Evolutionary conservation across 148 eudicot species (phyloP), one percentile per base, ranked within the genome.

Genomic region (Camellia japonica): DNA sequence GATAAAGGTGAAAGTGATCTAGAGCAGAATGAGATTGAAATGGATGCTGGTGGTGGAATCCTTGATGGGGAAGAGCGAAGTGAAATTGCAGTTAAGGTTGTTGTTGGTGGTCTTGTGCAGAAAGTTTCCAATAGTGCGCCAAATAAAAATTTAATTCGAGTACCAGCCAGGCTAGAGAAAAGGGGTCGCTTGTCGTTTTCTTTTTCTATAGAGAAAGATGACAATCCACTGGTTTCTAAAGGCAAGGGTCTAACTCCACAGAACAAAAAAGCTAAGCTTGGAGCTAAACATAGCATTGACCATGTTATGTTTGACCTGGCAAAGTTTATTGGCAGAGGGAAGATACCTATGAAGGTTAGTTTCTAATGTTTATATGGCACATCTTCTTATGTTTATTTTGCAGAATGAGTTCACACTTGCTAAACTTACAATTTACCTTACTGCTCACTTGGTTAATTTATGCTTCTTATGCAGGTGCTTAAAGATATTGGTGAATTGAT

Each of bases 301-400:
- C 65, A 79, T 84, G 87, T 94, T 75, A 85, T 94, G 89, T 86
- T 88, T 80, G 94, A 94, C 84, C 87, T 94, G 68, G 85, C 87
- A 74, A 94, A 87, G 83, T 86, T 86, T 73, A 83, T 90, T 82
- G 90, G 93, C 74, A 89, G 83, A 82, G 93, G 92, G 77, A 94
- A 85, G 87, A 84, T 97, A 81, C 98, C 99, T 44, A 85, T 76
- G 79, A 97, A 94, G 98, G 99, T 97, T 74, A 78, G 82, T 81
- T 76, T 81, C 69, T 19, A 13, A 18, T 9, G 19, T 56, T 15
- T 73, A 6, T 43, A 14, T 1, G 4, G 52, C 13, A 2, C 54
- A 18, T 20, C 72, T 38, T 56, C 74, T 68, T 16, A 18, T 18
- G 75, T 51, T 67, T 62, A 60, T 20, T 70, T 38, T 46, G 43